Evolutionary conservation across 768 basidiomycete genomes (phyloP), one percentile per base, ranked within the genome.

Genomic region (Leccinum pellstonianum): DNA sequence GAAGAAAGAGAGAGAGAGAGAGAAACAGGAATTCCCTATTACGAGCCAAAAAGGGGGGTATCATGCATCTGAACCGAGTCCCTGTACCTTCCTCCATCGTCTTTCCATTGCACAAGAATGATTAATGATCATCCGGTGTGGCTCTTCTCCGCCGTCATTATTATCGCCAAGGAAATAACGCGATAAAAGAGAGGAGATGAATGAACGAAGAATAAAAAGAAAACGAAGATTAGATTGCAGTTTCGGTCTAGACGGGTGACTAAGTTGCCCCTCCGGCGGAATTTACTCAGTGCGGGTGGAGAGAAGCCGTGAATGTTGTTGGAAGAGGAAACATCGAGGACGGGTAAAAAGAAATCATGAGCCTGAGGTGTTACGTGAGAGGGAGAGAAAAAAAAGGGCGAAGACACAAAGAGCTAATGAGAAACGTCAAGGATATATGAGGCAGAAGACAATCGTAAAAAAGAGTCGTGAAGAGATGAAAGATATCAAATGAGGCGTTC

Each of bases 361-460:
- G 60, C 68, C 60, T 64, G 52, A 63, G 50, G 57, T 60, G 62
- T 63, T 60, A 70, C 63, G 68, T 59, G 61, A 54, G 59, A 56
- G 48, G 27, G n/a, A 38, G 37, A n/a, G 8, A 38, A 38, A 49
- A 33, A 48, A 58, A 62, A 33, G 46, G 49, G 25, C 5, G 62
- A 61, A 54, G 62, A 58, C 70, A 66, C 72, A 62, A 51, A 49
- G 63, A 61, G 57, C 59, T 53, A 57, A 31, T 41, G 61, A 62
- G 61, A 69, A 69, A 68, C 67, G 67, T 66, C 64, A 69, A 68
- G 74, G 71, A 74, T 75, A 75, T 74, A 73, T 73, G 73, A 68
- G 66, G 67, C 70, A 73, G 62, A 68, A 64, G 55, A 19, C 59
- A 60, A 66, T 58, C 70, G 73, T 70, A 62, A 66, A 46, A 61